Evolutionary conservation across 108 stramenopile species (phyloP), one percentile per base, ranked within the genome.

Genomic region (Mayamaea pseudoterrestris): DNA sequence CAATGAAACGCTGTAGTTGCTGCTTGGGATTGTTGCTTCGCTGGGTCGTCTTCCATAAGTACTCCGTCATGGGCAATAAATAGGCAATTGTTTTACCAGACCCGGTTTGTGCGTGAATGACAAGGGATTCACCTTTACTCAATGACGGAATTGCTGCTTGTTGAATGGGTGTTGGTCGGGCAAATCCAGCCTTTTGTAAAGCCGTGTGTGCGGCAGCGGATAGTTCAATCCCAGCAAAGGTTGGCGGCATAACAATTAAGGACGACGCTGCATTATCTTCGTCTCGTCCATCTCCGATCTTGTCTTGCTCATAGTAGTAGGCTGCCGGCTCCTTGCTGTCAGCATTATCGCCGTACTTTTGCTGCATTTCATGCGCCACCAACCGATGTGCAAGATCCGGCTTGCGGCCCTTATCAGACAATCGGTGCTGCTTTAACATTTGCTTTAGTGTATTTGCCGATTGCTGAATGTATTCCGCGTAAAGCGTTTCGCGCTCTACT

Each of bases 41-140:
- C 14, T 29, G 47, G 14, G n/a, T 66, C 41, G 41, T 29, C 9
- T 56, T 52, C 90, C 90, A 86, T n/a, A 85, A 41, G 31, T 55
- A 62, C 61, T 85, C 83, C 0, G 84, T 80, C 44, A 93, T 76
- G 42, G 92, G 91, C 12, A 89, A 43, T 23, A 93, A 27, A 52
- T 84, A 93, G 14, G 82, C 73, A 1, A 93, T 45, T 0, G 84
- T 90, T 55, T 93, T 93, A 0, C 92, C 92, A 21, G 60, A 63
- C 2, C 88, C 88, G 11, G 88, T 90, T 35, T 77, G 71, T 17
- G 88, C 88, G 41, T 90, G 83, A 12, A 90, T 47, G 18, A 90
- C 59, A 1, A 68, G 52, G 13, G 78, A 80, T 35, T 83, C 61
- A 6, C 75, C 76, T 12, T 63, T 51, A 13, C 42, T 58, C 17